A percentile compares a stretch with the other conserved stretches of the same genome.
phyloP scores from a whole-genome alignment of 176 grass and related monocot genomes.

The Themeda triandra region DNA sequence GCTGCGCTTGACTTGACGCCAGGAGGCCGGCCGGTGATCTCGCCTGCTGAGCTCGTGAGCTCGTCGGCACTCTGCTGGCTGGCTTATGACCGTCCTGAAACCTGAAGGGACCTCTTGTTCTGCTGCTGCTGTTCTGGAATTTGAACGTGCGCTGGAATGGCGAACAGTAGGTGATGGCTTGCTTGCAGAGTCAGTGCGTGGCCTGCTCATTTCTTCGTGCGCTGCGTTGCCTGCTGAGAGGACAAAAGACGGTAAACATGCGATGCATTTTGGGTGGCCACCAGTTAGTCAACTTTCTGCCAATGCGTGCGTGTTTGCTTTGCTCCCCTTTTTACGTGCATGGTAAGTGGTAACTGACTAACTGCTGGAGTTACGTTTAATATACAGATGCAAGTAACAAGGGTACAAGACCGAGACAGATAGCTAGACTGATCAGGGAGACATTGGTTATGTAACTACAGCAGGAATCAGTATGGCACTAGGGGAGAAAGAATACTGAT shows the following conservation, averaged over 20 bases:
- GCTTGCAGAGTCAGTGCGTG: not conserved
- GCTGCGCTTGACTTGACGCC: constrained; percentile 1
- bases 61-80: not conserved
- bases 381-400: not conserved
- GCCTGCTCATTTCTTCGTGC: not conserved
- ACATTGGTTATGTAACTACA: not conserved
- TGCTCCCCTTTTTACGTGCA: not conserved
- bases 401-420: not conserved
- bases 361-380: not conserved
- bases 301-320: not conserved
- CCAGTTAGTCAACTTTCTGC: not conserved
- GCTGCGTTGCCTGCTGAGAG: not conserved
- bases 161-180: not conserved
- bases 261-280: constrained; percentile 1
- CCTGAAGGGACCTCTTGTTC: not conserved
- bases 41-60: not conserved
- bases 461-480: too few species aligned
- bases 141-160: not conserved
- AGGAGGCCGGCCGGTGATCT: not conserved
- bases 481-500: too few species aligned
- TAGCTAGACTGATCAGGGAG: not conserved
- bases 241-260: not conserved
- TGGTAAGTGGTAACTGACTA: not conserved
- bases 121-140: not conserved
- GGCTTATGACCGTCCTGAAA: not conserved